Evolutionary conservation across 2,329 filamentous ascomycete genomes (phyloP).

Genomic region (Claviceps digitariae): DNA sequence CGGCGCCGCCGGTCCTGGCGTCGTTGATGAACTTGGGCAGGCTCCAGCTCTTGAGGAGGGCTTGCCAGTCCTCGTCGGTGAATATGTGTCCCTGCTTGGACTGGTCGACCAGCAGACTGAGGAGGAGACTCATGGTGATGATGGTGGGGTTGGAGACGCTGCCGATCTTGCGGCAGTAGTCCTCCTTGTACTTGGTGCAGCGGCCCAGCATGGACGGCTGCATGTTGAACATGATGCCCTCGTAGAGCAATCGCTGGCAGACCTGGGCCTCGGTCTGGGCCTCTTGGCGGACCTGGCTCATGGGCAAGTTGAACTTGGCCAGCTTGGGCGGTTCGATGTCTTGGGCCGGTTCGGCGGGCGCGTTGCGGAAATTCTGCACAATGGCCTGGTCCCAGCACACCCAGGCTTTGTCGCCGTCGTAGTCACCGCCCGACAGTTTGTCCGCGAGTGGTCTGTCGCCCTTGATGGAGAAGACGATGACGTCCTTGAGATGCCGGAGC

Average conservation of each 20-base stretch:
- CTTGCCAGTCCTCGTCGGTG: slow-evolving; percentile 24
- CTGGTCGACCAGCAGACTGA: slow-evolving; percentile 43
- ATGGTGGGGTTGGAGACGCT: slow-evolving; percentile 32
- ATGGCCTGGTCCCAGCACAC: slow-evolving; percentile 58
- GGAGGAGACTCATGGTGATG: slow-evolving; percentile 35
- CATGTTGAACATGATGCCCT: slow-evolving; percentile 45
- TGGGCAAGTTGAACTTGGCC: neutral
- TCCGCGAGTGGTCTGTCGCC: slow-evolving; percentile 51
- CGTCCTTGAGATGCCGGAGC: slow-evolving; percentile 57
- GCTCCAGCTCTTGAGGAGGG: slow-evolving; percentile 16
- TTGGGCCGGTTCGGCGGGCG: slow-evolving; percentile 14
- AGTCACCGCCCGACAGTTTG: slow-evolving; percentile 66
- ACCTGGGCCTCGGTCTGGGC: slow-evolving; percentile 3
- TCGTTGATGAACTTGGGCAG: slow-evolving; percentile 7
- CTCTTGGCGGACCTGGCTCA: neutral
- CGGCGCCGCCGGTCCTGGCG: neutral
- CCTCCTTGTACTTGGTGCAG: slow-evolving; percentile 52
- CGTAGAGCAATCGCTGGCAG: slow-evolving; percentile 32
- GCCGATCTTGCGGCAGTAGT: slow-evolving; percentile 44
- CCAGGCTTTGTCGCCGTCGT: slow-evolving; percentile 70
- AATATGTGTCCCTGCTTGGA: slow-evolving; percentile 42
- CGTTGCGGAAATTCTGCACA: slow-evolving; percentile 53
- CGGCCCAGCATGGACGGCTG: slow-evolving; percentile 44
- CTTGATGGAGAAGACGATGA: slow-evolving; percentile 60
- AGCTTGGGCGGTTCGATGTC: slow-evolving; percentile 31